These are phyloP conservation scores for Yarrowia sp. DNA, from an alignment of 805 yeast species.

Conservation along the genomic window DNA sequence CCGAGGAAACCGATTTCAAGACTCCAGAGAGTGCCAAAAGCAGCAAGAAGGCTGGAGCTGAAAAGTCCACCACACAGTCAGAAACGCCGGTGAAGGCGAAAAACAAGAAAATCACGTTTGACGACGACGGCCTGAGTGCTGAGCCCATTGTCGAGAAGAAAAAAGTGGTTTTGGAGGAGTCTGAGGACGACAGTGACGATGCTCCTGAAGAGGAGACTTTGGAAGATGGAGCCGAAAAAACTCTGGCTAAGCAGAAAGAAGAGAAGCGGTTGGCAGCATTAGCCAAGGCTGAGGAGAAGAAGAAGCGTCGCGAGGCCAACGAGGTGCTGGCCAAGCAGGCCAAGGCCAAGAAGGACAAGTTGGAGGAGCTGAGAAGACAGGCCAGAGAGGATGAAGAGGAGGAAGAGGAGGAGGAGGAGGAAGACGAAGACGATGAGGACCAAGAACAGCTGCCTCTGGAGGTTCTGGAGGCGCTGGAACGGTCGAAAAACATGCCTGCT, in stretches of 20 bases:
- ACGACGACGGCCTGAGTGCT: neutral
- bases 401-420: conserved; percentile 28
- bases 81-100: neutral
- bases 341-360: conserved; percentile 27
- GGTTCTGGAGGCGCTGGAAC: conserved; percentile 23
- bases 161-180: neutral
- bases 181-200: conserved; percentile 33
- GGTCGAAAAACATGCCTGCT: conserved; percentile 3
- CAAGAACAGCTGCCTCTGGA: conserved; percentile 27
- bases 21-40: neutral
- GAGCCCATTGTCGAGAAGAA: conserved; percentile 6
- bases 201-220: conserved; percentile 40
- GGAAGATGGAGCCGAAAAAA: conserved; percentile 28
- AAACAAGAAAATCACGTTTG: conserved; percentile 5
- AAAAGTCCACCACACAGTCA: neutral
- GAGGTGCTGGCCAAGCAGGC: conserved; percentile 30
- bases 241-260: conserved; percentile 24
- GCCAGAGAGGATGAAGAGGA: conserved; percentile 32
- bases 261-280: conserved; percentile 20
- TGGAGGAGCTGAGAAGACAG: conserved; percentile 25
- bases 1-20: neutral
- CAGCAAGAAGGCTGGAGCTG: neutral
- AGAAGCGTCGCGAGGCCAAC: conserved; percentile 35
- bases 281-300: conserved; percentile 28
- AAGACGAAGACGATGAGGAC: conserved; percentile 24